These are phyloP conservation scores for Haplosporangium sp. DNA, from an alignment of 371 early-diverging fungal genomes.

Conservation along the genomic window DNA sequence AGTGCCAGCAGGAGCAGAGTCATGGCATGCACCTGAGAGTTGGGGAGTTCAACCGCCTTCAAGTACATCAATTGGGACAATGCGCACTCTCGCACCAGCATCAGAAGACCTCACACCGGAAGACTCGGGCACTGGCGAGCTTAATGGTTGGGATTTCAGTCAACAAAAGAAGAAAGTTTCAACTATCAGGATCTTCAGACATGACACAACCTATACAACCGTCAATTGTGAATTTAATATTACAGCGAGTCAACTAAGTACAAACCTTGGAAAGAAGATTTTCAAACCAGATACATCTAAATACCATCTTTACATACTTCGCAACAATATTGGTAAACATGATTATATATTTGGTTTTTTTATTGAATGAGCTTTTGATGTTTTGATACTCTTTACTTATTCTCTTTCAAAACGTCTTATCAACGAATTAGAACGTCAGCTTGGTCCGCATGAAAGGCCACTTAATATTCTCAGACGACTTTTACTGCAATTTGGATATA, in stretches of 20 bases:
- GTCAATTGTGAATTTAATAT: conserved; percentile 74
- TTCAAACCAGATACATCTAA: conserved; percentile 81
- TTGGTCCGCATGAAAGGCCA: conserved; percentile 77
- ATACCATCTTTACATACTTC: conserved; percentile 75
- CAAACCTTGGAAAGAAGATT: conserved; percentile 79
- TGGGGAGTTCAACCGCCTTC: conserved; percentile 49
- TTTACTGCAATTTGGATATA: conserved; percentile 83
- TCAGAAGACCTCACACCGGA: conserved; percentile 26
- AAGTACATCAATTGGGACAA: background rate
- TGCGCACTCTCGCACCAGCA: conserved; percentile 20
- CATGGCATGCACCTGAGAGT: conserved; percentile 49
- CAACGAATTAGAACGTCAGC: conserved; percentile 58
- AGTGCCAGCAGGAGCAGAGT: conserved; percentile 24
- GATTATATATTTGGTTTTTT: too few species aligned
- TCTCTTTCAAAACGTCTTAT: background rate
- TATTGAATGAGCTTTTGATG: too few species aligned
- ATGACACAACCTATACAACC: conserved; percentile 83
- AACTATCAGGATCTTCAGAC: conserved; percentile 72
- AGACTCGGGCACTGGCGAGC: conserved; percentile 35
- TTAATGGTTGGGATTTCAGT: conserved; percentile 39
- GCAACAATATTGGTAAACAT: conserved; percentile 65
- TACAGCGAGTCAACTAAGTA: conserved; percentile 78
- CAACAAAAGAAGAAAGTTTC: conserved; percentile 26
- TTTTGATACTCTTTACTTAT: background rate
- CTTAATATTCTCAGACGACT: conserved; percentile 75